Conservation (phyloP, 2,329 filamentous ascomycete species). For the Davidsoniella virescens region DNA sequence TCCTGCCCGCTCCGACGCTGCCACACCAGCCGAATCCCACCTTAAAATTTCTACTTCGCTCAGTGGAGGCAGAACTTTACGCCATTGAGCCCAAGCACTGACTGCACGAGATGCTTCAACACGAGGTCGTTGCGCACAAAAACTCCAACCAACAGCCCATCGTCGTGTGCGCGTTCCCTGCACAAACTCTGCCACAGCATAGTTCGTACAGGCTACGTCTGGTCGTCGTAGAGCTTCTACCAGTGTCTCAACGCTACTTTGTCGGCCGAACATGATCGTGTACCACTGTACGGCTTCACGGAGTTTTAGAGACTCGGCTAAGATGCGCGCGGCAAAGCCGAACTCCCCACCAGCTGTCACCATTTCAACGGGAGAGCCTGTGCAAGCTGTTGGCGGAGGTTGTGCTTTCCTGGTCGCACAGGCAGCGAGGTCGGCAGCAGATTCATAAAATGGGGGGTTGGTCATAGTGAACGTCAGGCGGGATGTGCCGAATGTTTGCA, state of each 20-base stretch:
- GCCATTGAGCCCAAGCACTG: slow-evolving; percentile 22
- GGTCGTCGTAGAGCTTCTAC: slow-evolving; percentile 41
- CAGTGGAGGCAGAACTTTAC: slow-evolving; percentile 27
- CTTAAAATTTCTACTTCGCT: slow-evolving; percentile 28
- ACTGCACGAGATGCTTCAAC: slow-evolving; percentile 29
- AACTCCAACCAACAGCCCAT: slow-evolving; percentile 87
- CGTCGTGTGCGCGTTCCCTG: slow-evolving; percentile 64
- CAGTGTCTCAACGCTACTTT: slow-evolving; percentile 47
- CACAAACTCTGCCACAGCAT: slow-evolving; percentile 63
- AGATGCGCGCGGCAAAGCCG: slow-evolving; percentile 53
- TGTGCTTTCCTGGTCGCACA: slow-evolving; percentile 50
- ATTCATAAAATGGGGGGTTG: slow-evolving; percentile 90
- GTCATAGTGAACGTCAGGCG: slow-evolving; percentile 72
- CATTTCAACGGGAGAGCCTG: slow-evolving; percentile 73
- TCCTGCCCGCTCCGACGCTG: slow-evolving; percentile 24
- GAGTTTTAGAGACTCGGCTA: slow-evolving; percentile 50
- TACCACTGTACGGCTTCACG: slow-evolving; percentile 63
- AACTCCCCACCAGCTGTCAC: slow-evolving; percentile 64
- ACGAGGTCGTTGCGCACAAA: slow-evolving; percentile 46
- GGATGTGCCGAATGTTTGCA: slow-evolving; percentile 34
- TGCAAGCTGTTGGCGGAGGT: slow-evolving; percentile 56
- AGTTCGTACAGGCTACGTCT: slow-evolving; percentile 47
- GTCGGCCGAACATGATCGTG: slow-evolving; percentile 76
- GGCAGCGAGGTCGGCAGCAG: slow-evolving; percentile 47
- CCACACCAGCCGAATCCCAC: slow-evolving; percentile 22